Percentiles rank a stretch among this genome's conserved stretches.
Conservation (phyloP, 768 basidiomycete genomes). For the Pisolithus albus region DNA sequence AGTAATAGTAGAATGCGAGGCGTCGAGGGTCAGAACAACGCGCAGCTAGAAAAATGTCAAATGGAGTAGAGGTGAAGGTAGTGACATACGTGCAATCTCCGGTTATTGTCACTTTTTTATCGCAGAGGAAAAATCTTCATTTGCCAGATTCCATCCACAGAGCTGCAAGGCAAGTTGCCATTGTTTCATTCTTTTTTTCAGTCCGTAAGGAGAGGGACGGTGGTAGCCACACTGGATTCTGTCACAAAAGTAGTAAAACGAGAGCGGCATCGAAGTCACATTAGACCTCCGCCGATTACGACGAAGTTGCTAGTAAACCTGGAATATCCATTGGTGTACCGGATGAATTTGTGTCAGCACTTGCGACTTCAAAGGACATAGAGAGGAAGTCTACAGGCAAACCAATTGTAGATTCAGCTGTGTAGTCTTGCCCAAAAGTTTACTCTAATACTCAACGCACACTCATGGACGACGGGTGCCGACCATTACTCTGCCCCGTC, state of each 20-base stretch:
- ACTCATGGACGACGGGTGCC: too few species aligned
- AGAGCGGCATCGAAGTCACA: conserved; percentile 51
- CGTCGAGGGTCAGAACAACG: too few species aligned
- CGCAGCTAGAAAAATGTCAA: too few species aligned
- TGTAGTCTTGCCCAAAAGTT: too few species aligned
- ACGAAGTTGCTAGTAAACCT: conserved; percentile 9
- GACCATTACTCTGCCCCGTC: too few species aligned
- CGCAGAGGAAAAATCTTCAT: conserved; percentile 54
- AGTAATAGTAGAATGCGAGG: too few species aligned
- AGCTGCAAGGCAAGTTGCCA: conserved; percentile 65
- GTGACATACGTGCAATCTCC: background rate
- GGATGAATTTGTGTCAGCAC: conserved; percentile 13
- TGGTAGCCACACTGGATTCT: conserved; percentile 31
- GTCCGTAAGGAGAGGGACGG: conserved; percentile 54
- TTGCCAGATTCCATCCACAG: conserved; percentile 68
- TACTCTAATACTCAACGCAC: too few species aligned
- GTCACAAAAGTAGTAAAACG: conserved; percentile 32
- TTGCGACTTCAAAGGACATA: conserved; percentile 2
- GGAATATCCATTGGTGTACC: background rate
- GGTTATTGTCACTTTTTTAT: conserved; percentile 42
- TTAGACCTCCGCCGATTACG: conserved; percentile 37
- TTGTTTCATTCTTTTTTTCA: conserved; percentile 46
- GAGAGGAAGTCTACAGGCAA: conserved; percentile 6
- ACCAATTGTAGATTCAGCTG: conserved; percentile 8
- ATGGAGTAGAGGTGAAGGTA: too few species aligned